Percentiles rank a stretch among this genome's conserved stretches.
phyloP scores from a whole-genome alignment of 495 filamentous ascomycete genomes.

The Xylaria curta region DNA sequence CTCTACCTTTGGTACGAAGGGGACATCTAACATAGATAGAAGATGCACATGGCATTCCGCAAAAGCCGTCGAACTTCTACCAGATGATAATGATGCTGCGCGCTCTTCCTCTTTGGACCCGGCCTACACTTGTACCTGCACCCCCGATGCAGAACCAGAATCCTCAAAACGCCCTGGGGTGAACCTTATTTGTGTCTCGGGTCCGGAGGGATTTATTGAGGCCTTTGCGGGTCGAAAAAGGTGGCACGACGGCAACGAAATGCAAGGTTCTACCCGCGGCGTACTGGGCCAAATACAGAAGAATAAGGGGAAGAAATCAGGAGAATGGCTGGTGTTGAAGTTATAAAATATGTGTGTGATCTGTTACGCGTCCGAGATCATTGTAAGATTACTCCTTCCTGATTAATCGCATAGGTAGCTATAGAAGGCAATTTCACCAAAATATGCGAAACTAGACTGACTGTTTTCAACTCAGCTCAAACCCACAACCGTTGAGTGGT shows the following conservation, averaged over 20 bases:
- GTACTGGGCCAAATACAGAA: conserved; percentile 39
- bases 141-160: neutral
- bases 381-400: neutral
- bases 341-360: conserved; percentile 41
- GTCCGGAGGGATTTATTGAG: conserved; percentile 87
- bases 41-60: conserved; percentile 39
- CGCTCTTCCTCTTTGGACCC: conserved; percentile 31
- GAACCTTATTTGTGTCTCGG: conserved; percentile 79
- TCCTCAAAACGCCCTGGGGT: conserved; percentile 26
- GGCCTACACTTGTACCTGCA: conserved; percentile 22
- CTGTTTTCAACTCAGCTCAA: neutral
- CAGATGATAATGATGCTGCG: conserved; percentile 32
- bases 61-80: conserved; percentile 28
- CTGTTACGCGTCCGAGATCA: neutral
- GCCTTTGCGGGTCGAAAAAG: conserved; percentile 79
- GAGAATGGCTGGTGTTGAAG: conserved; percentile 59
- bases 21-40: neutral
- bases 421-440: neutral
- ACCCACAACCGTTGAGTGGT: neutral
- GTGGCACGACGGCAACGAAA: conserved; percentile 73
- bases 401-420: neutral
- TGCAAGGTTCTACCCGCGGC: conserved; percentile 65
- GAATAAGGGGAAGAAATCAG: conserved; percentile 26
- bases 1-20: neutral
- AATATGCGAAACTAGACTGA: neutral